phyloP scores from a whole-genome alignment of 495 filamentous ascomycete genomes.

The Tuber aestivum region DNA sequence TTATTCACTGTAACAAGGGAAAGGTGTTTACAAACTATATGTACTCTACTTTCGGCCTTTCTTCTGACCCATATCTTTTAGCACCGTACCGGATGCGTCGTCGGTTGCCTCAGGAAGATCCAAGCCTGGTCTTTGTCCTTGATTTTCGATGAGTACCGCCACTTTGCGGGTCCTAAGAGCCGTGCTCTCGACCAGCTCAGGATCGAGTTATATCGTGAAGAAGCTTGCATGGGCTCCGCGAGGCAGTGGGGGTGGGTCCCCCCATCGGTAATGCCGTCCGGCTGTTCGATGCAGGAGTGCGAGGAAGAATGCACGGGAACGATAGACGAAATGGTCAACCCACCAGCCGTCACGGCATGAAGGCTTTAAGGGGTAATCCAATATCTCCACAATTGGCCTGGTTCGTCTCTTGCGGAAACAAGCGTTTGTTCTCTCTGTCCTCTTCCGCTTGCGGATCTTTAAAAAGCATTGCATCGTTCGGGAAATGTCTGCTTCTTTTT shows the following conservation, averaged over 20 bases:
- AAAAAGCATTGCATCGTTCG: not conserved
- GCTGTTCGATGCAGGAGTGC: conserved; percentile 34
- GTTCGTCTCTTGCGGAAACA: not conserved
- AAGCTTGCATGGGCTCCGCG: conserved; percentile 37
- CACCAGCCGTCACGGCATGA: not conserved
- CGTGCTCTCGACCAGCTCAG: conserved; percentile 52
- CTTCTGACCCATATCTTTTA: conserved; percentile 37
- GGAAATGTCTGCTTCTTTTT: not conserved
- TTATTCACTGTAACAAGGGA: conserved; percentile 86
- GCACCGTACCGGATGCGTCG: conserved; percentile 79
- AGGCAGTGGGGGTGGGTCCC: conserved; percentile 40
- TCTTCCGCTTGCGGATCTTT: not conserved
- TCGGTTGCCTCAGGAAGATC: conserved; percentile 63
- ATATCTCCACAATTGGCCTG: not conserved
- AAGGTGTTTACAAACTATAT: conserved; percentile 51
- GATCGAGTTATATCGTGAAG: conserved; percentile 45
- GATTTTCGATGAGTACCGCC: conserved; percentile 62
- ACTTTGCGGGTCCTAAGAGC: conserved; percentile 60
- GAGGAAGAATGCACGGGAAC: conserved; percentile 13
- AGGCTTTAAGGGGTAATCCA: not conserved
- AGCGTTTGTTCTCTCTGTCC: not conserved
- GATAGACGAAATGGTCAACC: not conserved
- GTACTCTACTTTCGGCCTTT: not conserved
- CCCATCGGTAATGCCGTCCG: conserved; percentile 26
- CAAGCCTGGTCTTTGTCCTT: conserved; percentile 54